Base-by-base conservation (phyloP, 2,329 filamentous ascomycete species). In the Arthrobotrys iridis region DNA sequence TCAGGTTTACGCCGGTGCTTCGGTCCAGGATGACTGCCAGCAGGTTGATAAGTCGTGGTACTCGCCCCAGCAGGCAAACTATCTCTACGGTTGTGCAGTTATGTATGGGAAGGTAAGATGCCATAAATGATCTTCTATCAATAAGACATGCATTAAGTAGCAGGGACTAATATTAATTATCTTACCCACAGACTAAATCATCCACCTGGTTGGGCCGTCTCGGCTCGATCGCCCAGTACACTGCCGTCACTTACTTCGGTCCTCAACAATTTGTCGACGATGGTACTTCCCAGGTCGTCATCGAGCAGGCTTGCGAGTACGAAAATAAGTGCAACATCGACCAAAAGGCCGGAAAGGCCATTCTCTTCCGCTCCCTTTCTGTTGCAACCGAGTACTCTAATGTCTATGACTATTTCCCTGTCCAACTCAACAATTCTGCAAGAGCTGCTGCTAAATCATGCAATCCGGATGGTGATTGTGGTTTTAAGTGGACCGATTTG, bases 291-390 rank as follows among this genome's bases (percentile, higher is more conserved):
- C 45, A 87, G 79, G 82, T 90, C 81, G 88, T 91, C 86, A 88
- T 84, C 78, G 89, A 92, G 81, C 83, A 84, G 41, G 87, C 87
- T 7, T 92, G 90, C 83, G 90, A 92, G 80, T 77, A 57, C 22
- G 48, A 46, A 2, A 26, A 48, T 13, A 63, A 66, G 0, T 92
- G 90, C 81, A 86, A 87, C 79, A 84, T 82, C 45, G 89, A 91
- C 81, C 88, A 89, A 84, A 92, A 92, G 82, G 89, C 85, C 48
- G 90, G 88, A 80, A 84, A 90, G 24, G 84, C 88, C 20, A 87
- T 88, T 59, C 90, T 88, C 82, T 86, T 90, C 83, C 70, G 70
- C 13, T 62, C 70, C 7, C 55, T 74, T 18, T 62, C 26, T 18
- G 35, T 40, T 22, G 89, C 86, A 82, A 84, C 86, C 41, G 83